These are phyloP conservation scores for Neoboletus magnificus DNA, from an alignment of 768 basidiomycete genomes.

Conservation along the genomic window DNA sequence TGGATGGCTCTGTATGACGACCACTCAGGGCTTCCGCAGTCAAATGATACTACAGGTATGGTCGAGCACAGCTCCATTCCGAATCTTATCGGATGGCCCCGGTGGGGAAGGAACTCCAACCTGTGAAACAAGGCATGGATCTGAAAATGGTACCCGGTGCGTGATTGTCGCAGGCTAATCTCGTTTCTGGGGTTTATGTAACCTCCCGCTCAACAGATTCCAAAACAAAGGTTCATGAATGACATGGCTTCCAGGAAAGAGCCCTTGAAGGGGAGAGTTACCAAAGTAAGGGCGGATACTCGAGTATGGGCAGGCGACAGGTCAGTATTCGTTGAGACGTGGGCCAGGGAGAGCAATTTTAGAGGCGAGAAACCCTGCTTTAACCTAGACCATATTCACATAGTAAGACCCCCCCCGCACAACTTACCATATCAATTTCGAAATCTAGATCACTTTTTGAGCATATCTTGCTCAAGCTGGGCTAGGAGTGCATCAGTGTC, in stretches of 20 bases:
- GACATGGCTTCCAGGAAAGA: too few relatives aligned
- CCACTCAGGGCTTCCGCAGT: background rate
- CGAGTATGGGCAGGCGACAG: too few relatives aligned
- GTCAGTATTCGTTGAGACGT: too few relatives aligned
- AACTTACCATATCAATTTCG: too few relatives aligned
- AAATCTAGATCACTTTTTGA: constrained; percentile 19
- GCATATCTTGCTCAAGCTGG: constrained; percentile 60
- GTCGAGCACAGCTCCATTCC: background rate
- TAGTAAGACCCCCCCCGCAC: too few relatives aligned
- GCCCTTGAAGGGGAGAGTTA: too few relatives aligned
- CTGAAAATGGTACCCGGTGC: background rate
- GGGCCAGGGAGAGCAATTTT: too few relatives aligned
- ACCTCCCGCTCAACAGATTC: background rate
- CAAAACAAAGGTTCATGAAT: background rate
- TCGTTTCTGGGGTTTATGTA: constrained; percentile 1
- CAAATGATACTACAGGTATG: background rate
- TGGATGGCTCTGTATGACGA: too few relatives aligned
- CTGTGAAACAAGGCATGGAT: background rate
- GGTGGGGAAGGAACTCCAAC: background rate
- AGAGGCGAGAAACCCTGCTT: too few relatives aligned
- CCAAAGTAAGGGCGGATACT: too few relatives aligned
- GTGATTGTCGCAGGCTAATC: background rate
- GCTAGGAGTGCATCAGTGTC: constrained; percentile 65
- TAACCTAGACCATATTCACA: too few relatives aligned
- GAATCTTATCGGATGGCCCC: background rate